Conservation (phyloP, 805 yeast species). For the Lachancea mirantina region DNA sequence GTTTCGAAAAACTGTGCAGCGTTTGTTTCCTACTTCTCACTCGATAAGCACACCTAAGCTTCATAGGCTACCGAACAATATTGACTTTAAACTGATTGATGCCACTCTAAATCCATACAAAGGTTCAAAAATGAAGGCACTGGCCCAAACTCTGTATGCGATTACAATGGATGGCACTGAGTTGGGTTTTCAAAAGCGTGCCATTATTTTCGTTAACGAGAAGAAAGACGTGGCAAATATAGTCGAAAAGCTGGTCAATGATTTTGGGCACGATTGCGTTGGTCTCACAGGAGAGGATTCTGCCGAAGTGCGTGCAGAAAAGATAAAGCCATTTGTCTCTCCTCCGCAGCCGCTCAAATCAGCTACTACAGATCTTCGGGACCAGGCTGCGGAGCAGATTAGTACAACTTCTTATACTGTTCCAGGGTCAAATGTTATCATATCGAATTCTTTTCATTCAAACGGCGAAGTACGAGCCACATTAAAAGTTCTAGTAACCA, state of each 20-base stretch:
- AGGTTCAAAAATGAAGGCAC: slow-evolving; percentile 75
- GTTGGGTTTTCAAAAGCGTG: slow-evolving; percentile 64
- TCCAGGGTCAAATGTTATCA: slow-evolving; percentile 10
- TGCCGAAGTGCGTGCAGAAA: slow-evolving; percentile 49
- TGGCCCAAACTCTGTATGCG: slow-evolving; percentile 83
- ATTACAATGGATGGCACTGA: slow-evolving; percentile 81
- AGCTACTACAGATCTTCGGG: slow-evolving; percentile 1
- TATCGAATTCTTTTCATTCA: slow-evolving; percentile 8
- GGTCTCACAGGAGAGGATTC: slow-evolving; percentile 63
- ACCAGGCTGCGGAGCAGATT: slow-evolving; percentile 2
- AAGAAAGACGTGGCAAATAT: slow-evolving; percentile 55
- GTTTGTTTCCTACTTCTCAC: slow-evolving; percentile 56
- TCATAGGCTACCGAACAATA: slow-evolving; percentile 74
- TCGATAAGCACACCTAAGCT: slow-evolving; percentile 72
- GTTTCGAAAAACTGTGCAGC: slow-evolving; percentile 55
- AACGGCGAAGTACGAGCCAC: slow-evolving; percentile 24
- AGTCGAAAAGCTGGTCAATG: slow-evolving; percentile 43
- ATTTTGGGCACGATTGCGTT: slow-evolving; percentile 50
- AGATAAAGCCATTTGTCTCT: slow-evolving; percentile 55
- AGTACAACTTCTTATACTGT: background rate
- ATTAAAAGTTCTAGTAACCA: slow-evolving; percentile 70
- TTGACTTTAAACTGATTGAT: slow-evolving; percentile 69
- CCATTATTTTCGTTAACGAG: slow-evolving; percentile 77
- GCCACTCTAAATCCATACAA: slow-evolving; percentile 72
- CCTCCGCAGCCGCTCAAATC: slow-evolving; percentile 45